Evolutionary conservation across 1,284 basidiomycete genomes (phyloP).

Genomic region (Megacollybia platyphylla): DNA sequence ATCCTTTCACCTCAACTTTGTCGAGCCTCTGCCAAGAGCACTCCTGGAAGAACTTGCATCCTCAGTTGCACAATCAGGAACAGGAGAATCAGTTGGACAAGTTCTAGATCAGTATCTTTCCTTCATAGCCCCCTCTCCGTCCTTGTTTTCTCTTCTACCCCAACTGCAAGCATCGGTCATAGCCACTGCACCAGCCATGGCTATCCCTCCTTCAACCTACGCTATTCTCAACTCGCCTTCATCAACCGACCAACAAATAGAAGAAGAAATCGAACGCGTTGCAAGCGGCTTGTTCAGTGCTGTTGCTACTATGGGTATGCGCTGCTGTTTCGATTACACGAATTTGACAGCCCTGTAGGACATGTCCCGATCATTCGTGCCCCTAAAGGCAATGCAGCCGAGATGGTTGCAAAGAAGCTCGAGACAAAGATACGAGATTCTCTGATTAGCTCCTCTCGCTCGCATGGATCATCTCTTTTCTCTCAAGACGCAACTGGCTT

Average conservation of each 20-base stretch:
- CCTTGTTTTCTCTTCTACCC: constrained; percentile 85
- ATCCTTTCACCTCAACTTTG: constrained; percentile 91
- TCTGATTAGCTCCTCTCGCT: constrained; percentile 68
- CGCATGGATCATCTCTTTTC: constrained; percentile 46
- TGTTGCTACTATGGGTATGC: constrained; percentile 79
- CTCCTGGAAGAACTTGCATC: constrained; percentile 91
- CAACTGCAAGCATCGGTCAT: constrained; percentile 12
- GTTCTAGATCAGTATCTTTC: constrained; percentile 95
- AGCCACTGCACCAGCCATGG: constrained; percentile 14
- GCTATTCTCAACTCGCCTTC: constrained; percentile 86
- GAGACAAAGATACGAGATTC: constrained; percentile 91
- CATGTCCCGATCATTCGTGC: constrained; percentile 93
- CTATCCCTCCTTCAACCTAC: constrained; percentile 46
- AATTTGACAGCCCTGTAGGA: constrained; percentile 29
- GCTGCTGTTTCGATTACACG: background rate
- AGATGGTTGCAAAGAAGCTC: constrained; percentile 95
- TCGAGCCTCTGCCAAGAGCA: constrained; percentile 78
- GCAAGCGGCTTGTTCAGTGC: constrained; percentile 88
- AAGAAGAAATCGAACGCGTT: constrained; percentile 88
- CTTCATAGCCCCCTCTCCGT: constrained; percentile 89
- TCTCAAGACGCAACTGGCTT: constrained; percentile 59
- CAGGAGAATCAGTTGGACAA: constrained; percentile 75
- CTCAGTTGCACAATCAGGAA: constrained; percentile 75
- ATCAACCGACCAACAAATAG: constrained; percentile 84
- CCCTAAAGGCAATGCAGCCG: constrained; percentile 92